Conservation (phyloP, 2,329 filamentous ascomycete genomes). For the Trichoderma sp. region DNA sequence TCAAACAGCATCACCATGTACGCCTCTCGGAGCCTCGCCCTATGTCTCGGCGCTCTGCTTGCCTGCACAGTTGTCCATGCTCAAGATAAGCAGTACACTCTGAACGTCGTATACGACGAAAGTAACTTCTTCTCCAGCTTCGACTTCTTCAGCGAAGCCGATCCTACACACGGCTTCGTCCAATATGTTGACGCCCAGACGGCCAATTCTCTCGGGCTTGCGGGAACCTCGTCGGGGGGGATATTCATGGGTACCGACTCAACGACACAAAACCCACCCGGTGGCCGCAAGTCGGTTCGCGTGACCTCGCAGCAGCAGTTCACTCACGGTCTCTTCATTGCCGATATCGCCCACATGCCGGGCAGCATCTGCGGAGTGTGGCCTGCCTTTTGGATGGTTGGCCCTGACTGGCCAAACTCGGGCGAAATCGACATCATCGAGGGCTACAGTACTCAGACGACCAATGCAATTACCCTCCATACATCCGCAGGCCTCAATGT, state of each 20-base stretch:
- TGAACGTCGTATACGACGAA: conserved; percentile 52
- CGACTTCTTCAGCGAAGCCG: conserved; percentile 57
- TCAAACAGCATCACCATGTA: conserved; percentile 30
- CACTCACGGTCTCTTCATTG: conserved; percentile 69
- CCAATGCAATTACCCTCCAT: conserved; percentile 69
- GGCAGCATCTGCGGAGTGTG: conserved; percentile 70
- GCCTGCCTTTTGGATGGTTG: conserved; percentile 73
- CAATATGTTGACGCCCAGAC: conserved; percentile 63
- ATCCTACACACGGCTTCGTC: conserved; percentile 78
- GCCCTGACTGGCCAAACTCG: conserved; percentile 66
- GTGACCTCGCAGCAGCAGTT: conserved; percentile 68
- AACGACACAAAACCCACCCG: conserved; percentile 54
- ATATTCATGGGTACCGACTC: conserved; percentile 73
- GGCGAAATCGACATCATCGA: conserved; percentile 84
- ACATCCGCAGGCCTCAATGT: conserved; percentile 64
- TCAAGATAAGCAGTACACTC: conserved; percentile 29
- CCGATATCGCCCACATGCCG: conserved; percentile 79
- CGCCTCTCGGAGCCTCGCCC: conserved; percentile 31
- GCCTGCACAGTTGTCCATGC: conserved; percentile 35
- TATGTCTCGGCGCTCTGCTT: conserved; percentile 38
- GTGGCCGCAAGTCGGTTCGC: conserved; percentile 71
- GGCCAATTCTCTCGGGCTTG: conserved; percentile 61
- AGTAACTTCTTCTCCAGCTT: conserved; percentile 61
- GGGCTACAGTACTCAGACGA: conserved; percentile 66
- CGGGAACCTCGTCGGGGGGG: conserved; percentile 56